Evolutionary conservation across 352 stramenopile genomes (phyloP), one percentile per base, ranked within the genome.

Genomic region (Pythium monospermum): DNA sequence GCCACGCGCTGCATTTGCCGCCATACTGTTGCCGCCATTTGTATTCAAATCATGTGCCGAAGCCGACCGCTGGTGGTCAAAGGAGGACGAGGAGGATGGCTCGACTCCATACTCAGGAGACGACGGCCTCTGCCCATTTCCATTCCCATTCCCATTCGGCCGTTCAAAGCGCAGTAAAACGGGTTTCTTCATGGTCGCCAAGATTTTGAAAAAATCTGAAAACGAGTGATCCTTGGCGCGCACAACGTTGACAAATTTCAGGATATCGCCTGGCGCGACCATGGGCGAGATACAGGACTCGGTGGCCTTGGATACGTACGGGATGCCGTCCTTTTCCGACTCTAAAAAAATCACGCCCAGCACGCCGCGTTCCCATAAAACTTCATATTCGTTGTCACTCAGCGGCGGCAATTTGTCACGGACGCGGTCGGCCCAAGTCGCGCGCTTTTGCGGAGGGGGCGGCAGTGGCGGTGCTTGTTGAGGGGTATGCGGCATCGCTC

Each of bases 141-240:
- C 38, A 13, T 39, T 10, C 7, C 15, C 22, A 30, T 19, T 32
- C 50, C 21, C 26, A 13, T 25, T 60, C 8, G 76, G 40, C 3
- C 75, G 77, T 53, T 91, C 78, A 46, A 94, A 94, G 5, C 83
- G 83, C 31, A 94, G 60, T 39, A 94, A 49, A 43, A 94, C 83
- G 23, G 83, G 83, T 59, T 94, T 94, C 64, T 94, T 91, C 80
- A 92, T 94, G 19, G 83, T 94, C 31, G 83, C 76, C 31, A 94
- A 64, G 42, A 94, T 91, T 69, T 91, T 91, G 66, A 94, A 90
- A 67, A 94, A 94, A 56, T 92, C 83, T 12, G 79, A 81, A 50
- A 94, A 94, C 54, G 83, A 88, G 56, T 94, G 81, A 48, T 94
- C 83, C 41, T 87, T 82, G 26, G 83, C 89, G 19, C 83, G 77